Evolutionary conservation across 164 flowering plant genomes (phyloP), one percentile per base, ranked within the genome.

Genomic region (Dillenia suffruticosa): DNA sequence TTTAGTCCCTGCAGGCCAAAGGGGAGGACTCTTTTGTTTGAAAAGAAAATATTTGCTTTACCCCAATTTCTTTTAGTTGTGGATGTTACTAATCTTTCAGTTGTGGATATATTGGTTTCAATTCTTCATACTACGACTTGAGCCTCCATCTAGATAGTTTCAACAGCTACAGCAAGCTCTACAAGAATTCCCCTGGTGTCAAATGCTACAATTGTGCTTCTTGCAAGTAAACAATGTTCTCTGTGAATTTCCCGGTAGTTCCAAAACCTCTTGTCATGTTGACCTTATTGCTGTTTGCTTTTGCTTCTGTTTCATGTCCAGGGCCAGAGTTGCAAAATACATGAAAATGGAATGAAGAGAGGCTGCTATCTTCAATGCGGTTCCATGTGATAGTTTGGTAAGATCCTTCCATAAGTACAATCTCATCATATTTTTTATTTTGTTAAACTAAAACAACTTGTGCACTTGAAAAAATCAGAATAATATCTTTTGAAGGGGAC

Each of bases 311-410:
- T 14, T 14, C 44, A 9, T 51, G 72, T 70, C 2, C 90, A 97
- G 81, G 81, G 98, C 98, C 63, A 97, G 97, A 63, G 97, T 90
- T 56, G 98, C 98, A 59, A 90, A 93, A 56, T 88, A 93, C 78
- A 87, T 90, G 98, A 90, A 87, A 78, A 83, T 76, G 1, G 96
- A 93, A 69, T 93, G 98, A 96, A 75, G 97, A 66, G 86, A 87
- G 44, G 91, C 88, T 59, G 98, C 97, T 9, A 83, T 90, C 61
- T 93, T 90, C 69, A 87, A 90, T 66, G 73, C 84, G 58, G 59
- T 81, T 66, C 81, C 90, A 32, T 93, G 90, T 68, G 79, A 81
- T 54, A 84, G 87, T 62, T 70, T 90, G 96, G 97, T 93, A 78
- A 82, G 87, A 10, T 46, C 44, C 22, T 48, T 19, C 22, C 22